Evolutionary conservation across 164 flowering plant species (phyloP).

Genomic region (Macadamia integrifolia): DNA sequence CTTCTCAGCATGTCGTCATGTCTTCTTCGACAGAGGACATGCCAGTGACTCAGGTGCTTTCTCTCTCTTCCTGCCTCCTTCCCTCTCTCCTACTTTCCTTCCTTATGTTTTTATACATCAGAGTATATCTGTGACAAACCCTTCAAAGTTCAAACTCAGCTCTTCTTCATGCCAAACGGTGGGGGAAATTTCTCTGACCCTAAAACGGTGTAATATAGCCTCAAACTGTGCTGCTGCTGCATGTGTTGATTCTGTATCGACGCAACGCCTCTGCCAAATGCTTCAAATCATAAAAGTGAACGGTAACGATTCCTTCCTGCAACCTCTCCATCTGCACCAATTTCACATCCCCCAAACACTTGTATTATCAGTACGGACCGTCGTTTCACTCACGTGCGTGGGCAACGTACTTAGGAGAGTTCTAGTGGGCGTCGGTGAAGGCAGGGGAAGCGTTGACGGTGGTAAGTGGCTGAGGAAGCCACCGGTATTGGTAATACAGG

Average conservation of each 20-base stretch:
- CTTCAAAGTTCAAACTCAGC: no score
- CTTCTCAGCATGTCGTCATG: no score
- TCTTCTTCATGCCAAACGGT: no score
- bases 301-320: conserved; percentile 60
- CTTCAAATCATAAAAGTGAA: conserved; percentile 73
- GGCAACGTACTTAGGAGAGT: conserved; percentile 57
- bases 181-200: no score
- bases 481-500: no score
- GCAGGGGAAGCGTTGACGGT: conserved; percentile 14
- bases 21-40: no score
- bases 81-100: no score
- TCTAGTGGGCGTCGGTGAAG: conserved; percentile 44
- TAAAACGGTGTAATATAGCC: conserved; percentile 20
- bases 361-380: conserved; percentile 50
- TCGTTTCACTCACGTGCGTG: conserved; percentile 41
- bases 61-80: no score
- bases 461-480: neutral
- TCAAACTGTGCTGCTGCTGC: conserved; percentile 40
- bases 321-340: conserved; percentile 66
- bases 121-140: no score
- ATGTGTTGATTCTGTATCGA: conserved; percentile 22
- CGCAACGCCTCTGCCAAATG: conserved; percentile 48
- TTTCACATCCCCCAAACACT: conserved; percentile 64
- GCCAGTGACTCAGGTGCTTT: no score
- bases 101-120: no score